Conservation (phyloP, 2,329 filamentous ascomycete genomes). For the Phialocephala sp. region DNA sequence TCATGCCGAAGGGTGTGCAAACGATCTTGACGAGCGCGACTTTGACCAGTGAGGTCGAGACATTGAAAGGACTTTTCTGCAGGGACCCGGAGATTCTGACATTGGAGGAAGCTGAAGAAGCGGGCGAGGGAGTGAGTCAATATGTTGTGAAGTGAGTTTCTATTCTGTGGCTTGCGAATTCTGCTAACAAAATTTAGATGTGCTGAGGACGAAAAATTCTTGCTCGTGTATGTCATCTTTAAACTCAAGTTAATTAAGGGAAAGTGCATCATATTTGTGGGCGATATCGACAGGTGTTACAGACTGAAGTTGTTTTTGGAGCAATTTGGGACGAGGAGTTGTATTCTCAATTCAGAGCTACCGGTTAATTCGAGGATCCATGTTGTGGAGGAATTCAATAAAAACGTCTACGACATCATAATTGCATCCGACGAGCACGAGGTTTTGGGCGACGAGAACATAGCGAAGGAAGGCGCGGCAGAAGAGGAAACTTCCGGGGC, state of each 20-base stretch:
- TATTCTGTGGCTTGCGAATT: neutral
- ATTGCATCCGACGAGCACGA: constrained; percentile 95
- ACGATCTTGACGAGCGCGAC: constrained; percentile 95
- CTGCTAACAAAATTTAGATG: constrained; percentile 57
- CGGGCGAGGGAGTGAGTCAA: constrained; percentile 79
- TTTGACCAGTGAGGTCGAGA: constrained; percentile 84
- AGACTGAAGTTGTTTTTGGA: constrained; percentile 93
- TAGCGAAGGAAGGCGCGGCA: constrained; percentile 44
- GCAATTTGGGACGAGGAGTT: constrained; percentile 94
- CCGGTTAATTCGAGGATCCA: constrained; percentile 93
- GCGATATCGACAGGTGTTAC: constrained; percentile 88
- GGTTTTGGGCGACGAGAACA: constrained; percentile 69
- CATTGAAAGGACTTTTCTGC: constrained; percentile 84
- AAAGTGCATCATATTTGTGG: constrained; percentile 85
- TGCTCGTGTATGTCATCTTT: constrained; percentile 92
- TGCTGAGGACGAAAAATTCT: constrained; percentile 96
- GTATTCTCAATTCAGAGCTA: constrained; percentile 91
- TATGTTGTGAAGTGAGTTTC: constrained; percentile 76
- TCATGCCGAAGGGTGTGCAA: constrained; percentile 84
- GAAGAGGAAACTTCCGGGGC: constrained; percentile 30
- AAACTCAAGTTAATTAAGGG: constrained; percentile 93
- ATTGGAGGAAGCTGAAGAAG: constrained; percentile 80
- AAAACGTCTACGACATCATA: constrained; percentile 95
- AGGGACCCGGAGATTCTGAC: constrained; percentile 79
- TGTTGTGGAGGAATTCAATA: constrained; percentile 97